These are phyloP conservation scores for Inga oerstediana DNA, from an alignment of 306 rosid genomes.

Conservation along the genomic window DNA sequence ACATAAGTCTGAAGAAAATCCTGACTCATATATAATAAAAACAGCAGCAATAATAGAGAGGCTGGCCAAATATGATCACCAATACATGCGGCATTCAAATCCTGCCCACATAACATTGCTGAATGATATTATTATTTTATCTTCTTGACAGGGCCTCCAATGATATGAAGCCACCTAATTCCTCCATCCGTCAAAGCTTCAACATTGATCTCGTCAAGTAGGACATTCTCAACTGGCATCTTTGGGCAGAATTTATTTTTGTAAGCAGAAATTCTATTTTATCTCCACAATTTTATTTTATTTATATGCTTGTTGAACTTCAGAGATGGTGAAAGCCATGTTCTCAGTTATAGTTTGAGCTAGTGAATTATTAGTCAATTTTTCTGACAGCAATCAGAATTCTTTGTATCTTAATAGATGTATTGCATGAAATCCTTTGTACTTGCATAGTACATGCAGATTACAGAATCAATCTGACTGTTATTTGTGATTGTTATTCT, in stretches of 20 bases:
- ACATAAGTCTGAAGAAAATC: background rate
- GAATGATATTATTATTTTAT: background rate
- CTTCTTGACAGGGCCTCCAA: conserved; percentile 57
- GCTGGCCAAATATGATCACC: background rate
- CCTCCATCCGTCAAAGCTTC: conserved; percentile 77
- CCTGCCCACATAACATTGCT: background rate
- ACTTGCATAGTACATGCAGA: background rate
- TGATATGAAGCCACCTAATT: conserved; percentile 81
- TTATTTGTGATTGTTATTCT: background rate
- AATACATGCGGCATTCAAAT: background rate
- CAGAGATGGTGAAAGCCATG: background rate
- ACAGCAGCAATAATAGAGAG: background rate
- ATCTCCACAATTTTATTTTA: conserved; percentile 1
- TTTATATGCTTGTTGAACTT: background rate
- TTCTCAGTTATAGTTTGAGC: background rate
- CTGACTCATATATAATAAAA: background rate
- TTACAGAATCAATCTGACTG: background rate
- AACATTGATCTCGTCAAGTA: conserved; percentile 19
- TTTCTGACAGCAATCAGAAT: background rate
- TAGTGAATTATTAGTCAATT: background rate
- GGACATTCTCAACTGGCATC: conserved; percentile 23
- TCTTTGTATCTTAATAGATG: background rate
- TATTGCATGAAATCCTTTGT: background rate
- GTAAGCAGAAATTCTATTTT: conserved; percentile 5
- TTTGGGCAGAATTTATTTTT: conserved; percentile 14